Conservation (phyloP, 2,329 filamentous ascomycete species). For the Hymenoscyphus occultus region DNA sequence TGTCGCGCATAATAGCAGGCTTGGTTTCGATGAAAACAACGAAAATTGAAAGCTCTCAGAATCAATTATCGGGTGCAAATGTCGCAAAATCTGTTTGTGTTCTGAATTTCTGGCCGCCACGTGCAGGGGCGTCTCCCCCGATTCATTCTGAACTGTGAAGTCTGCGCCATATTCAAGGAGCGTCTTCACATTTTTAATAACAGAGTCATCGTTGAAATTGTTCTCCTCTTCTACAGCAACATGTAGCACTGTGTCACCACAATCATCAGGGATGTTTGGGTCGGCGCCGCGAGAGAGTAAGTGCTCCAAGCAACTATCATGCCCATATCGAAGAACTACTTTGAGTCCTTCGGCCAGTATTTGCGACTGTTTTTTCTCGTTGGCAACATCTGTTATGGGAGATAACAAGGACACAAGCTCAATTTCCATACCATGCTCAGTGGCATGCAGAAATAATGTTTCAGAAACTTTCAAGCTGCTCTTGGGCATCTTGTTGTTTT, state of each 20-base stretch:
- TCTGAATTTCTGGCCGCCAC: not conserved
- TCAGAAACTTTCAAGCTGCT: not conserved
- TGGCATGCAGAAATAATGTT: not conserved
- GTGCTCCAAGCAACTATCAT: not conserved
- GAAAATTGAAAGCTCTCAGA: not conserved
- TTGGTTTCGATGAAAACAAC: not conserved
- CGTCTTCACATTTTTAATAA: not conserved
- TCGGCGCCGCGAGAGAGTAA: not conserved
- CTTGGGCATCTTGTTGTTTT: not conserved
- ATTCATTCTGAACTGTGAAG: not conserved
- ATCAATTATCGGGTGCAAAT: not conserved
- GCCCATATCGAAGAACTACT: not conserved
- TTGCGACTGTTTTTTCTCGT: not conserved
- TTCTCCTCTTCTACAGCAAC: not conserved
- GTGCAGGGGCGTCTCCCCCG: not conserved
- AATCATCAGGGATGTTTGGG: not conserved
- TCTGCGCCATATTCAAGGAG: not conserved
- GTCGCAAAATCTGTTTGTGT: not conserved
- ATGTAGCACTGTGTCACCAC: not conserved
- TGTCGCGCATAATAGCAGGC: not conserved
- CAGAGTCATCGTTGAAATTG: not conserved
- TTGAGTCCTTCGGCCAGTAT: not conserved
- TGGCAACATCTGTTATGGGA: not conserved
- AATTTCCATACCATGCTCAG: not conserved
- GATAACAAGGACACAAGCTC: not conserved